These are phyloP conservation scores for Abrus precatorius DNA, from an alignment of 306 rosid genomes.

Conservation along the genomic window DNA sequence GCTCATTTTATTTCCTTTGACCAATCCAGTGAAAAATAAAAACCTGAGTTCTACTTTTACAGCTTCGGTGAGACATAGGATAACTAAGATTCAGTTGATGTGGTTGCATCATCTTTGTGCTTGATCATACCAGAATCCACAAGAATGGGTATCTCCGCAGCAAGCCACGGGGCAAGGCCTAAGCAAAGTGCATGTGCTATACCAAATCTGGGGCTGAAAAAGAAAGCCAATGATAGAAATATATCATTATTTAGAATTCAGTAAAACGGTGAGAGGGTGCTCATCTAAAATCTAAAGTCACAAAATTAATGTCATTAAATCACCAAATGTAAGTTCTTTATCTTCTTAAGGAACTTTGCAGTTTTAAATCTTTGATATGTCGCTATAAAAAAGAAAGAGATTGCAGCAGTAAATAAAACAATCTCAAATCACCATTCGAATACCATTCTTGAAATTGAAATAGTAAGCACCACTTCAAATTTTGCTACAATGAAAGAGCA, in stretches of 20 bases:
- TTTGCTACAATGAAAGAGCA: neutral
- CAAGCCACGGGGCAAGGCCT: constrained; percentile 99
- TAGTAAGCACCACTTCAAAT: neutral
- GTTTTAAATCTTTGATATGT: neutral
- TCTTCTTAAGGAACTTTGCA: neutral
- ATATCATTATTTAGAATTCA: constrained; percentile 36
- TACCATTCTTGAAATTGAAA: neutral
- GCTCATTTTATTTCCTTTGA: constrained; percentile 58
- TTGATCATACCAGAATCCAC: constrained; percentile 99
- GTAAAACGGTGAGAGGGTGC: constrained; percentile 16
- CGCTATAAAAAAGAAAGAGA: neutral
- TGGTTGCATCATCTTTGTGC: constrained; percentile 92
- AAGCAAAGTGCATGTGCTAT: constrained; percentile 97
- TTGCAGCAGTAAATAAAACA: constrained; percentile 15
- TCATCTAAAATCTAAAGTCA: constrained; percentile 8
- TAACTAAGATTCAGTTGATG: constrained; percentile 79
- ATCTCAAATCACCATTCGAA: constrained; percentile 15
- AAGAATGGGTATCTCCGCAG: constrained; percentile 95
- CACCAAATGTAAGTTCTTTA: neutral
- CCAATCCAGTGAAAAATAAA: constrained; percentile 22
- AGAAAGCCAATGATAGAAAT: constrained; percentile 41
- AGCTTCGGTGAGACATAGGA: constrained; percentile 38
- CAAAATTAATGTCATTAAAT: neutral
- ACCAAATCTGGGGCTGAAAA: constrained; percentile 95
- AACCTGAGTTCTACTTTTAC: constrained; percentile 51